Percentiles rank a stretch among this genome's conserved stretches.
Evolutionary conservation across 2,329 filamentous ascomycete genomes (phyloP).

Genomic region (Alternaria sp.): DNA sequence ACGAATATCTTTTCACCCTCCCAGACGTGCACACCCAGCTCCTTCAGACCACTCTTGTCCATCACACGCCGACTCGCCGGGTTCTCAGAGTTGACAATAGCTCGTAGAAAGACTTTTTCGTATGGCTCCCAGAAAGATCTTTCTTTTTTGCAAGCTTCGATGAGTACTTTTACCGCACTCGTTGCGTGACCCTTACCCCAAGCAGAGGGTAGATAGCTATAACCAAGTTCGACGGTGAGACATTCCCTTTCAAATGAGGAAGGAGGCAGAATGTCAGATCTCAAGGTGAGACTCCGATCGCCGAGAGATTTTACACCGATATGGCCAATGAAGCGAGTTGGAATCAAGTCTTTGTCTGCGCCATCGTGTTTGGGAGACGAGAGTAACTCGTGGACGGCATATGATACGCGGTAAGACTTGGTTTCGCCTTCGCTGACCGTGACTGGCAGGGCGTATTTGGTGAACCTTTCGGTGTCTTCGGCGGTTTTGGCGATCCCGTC

Average conservation of each 20-base stretch:
- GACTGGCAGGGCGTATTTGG: constrained; percentile 20
- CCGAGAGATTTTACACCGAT: constrained; percentile 28
- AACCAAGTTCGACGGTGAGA: constrained; percentile 32
- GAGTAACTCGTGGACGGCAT: constrained; percentile 37
- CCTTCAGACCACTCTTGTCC: constrained; percentile 36
- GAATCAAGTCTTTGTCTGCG: background rate
- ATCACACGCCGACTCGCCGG: constrained; percentile 38
- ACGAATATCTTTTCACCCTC: constrained; percentile 28
- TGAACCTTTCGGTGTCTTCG: constrained; percentile 36
- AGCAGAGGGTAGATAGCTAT: constrained; percentile 25
- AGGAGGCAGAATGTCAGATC: constrained; percentile 17
- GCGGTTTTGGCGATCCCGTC: constrained; percentile 28
- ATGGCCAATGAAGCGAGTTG: constrained; percentile 30
- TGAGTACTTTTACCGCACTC: constrained; percentile 26
- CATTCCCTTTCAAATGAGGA: constrained; percentile 9
- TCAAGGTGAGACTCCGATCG: constrained; percentile 15
- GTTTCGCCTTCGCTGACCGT: constrained; percentile 7
- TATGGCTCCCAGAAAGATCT: constrained; percentile 31
- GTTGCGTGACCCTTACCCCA: constrained; percentile 35
- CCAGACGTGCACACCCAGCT: constrained; percentile 36
- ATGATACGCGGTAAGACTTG: constrained; percentile 30
- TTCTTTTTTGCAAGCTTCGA: constrained; percentile 27
- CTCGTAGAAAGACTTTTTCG: constrained; percentile 37
- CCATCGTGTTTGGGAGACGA: background rate
- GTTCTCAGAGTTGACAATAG: constrained; percentile 42